Evolutionary conservation across 2,329 filamentous ascomycete species (phyloP), one percentile per base, ranked within the genome.

Genomic region (Helminthosporium solani): DNA sequence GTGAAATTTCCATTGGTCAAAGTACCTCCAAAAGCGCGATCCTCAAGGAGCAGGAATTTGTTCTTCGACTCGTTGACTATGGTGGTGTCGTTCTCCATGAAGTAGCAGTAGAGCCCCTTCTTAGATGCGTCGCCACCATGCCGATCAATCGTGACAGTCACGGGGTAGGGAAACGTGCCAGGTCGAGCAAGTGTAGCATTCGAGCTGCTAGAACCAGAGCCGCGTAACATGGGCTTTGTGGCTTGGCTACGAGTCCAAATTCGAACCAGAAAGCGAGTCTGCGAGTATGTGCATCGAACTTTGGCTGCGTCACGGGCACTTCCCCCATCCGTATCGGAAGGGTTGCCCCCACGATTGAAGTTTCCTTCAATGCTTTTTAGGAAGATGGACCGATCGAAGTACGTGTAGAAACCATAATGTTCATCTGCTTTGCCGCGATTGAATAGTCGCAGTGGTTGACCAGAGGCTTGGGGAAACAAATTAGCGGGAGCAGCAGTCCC

Each of bases 401-500:
- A 95, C 0, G 82, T 88, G 73, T 96, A 96, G 73, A 96, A 96
- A 2, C 89, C 90, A 69, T 95, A 96, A 71, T 96, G 90, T 68
- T 97, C 92, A 0, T 85, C 86, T 2, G 80, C 74, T 21, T 87
- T 76, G 15, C 87, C 90, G 16, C 90, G 87, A 67, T 97, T 89
- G 68, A 85, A 97, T 1, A 97, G 80, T 1, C 88, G 83, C 11
- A 97, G 76, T 0, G 90, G 92, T 61, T 97, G 94, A 49, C 75
- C 72, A 0, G 77, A 72, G 0, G 87, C 81, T 7, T 80, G 75
- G 0, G 90, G 88, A 36, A 94, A 81, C 52, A 96, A 75, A 8
- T 80, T 80, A 2, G 88, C 88, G 0, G 86, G 75, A 1, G 83
- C 83, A 0, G 88, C 86, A 1, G 85, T 86, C 35, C 89, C 88